Evolutionary conservation across 495 filamentous ascomycete species (phyloP), one percentile per base, ranked within the genome.

Genomic region (Staphylotrichum longicolle): DNA sequence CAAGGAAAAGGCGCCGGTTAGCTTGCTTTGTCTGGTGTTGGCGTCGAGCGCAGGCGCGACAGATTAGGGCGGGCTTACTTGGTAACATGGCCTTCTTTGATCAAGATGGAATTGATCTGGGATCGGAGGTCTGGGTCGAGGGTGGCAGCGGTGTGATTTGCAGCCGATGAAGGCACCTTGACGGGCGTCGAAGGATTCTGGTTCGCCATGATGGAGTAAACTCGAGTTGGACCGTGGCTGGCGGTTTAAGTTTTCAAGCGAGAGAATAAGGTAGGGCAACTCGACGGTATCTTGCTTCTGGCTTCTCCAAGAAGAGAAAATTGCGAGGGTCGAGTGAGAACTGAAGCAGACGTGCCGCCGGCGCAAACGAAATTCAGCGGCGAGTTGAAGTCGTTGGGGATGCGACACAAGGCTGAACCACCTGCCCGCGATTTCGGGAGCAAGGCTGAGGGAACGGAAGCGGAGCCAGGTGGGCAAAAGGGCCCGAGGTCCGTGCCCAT

Each of bases 51-150:
- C 1, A 27, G 20, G 20, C 20, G 20, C 20, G 20, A 27, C 20
- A 39, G 4, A 52, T 11, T 44, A 15, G 37, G 46, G 41, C 42
- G 6, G 47, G 64, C 67, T 40, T 73, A 83, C 82, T 80, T 80
- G 27, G 70, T 62, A 10, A 81, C 71, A 58, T 83, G 73, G 3
- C 80, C 80, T 11, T 82, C 78, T 39, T 72, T 71, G 32, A 83
- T 68, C 5, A 85, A 63, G 1, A 74, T 48, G 20, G 68, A 66
- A 67, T 85, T 85, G 61, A 85, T 82, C 50, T 82, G 72, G 4
- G 82, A 82, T 7, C 82, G 69, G 52, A 85, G 70, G 14, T 83
- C 81, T 20, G 75, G 67, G 59, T 85, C 82, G 44, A 75, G 73
- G 6, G 76, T 83, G 12, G 77, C 77, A 49, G 77, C 68, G 15